Evolutionary conservation across 139 green algal genomes (phyloP), one percentile per base, ranked within the genome.

Genomic region (Chlorella vulgaris): DNA sequence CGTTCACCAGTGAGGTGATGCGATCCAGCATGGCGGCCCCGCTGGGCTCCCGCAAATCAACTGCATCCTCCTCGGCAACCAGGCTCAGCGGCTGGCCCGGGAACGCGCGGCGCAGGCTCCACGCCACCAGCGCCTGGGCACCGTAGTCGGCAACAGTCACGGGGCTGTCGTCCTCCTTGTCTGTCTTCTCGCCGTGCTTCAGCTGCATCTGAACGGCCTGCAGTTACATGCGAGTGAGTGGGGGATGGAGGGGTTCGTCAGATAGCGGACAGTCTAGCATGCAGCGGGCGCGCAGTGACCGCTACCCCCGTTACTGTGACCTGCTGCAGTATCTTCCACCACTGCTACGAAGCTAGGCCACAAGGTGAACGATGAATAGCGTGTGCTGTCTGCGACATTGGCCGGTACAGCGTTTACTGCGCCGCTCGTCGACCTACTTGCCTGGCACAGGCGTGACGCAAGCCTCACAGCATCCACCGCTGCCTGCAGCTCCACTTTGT

Each of bases 61-160:
- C 84, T 5, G 91, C 89, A 43, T 96, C 92, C 83, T 99, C 96
- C 86, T 99, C 96, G 22, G 95, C 96, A 28, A 99, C 93, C 87
- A 99, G 91, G 18, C 88, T 95, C 39, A 98, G 75, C 29, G 74
- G 29, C 15, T 76, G 71, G 40, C 85, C 81, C 3, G 90, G 79
- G 0, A 89, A 70, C 2, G 83, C 82, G 7, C 84, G 86, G 73
- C 90, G 79, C 71, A 99, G 90, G 13, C 82, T 88, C 92, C 94
- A 98, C 0, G 93, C 90, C n/a, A 98, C 93, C 24, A 98, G 58
- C 3, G 89, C 96, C 83, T 76, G 73, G 0, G 95, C 93, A 26
- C 94, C 95, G 83, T 98, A 98, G 82, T 99, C 96, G 15, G 96
- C 96, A 6, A 99, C 94, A 3, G 96, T 99, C 0, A 99, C 96